A percentile compares a stretch with the other conserved stretches of the same genome.
Evolutionary conservation across 2,329 filamentous ascomycete genomes (phyloP).

Genomic region (Trichophyton rubrum): DNA sequence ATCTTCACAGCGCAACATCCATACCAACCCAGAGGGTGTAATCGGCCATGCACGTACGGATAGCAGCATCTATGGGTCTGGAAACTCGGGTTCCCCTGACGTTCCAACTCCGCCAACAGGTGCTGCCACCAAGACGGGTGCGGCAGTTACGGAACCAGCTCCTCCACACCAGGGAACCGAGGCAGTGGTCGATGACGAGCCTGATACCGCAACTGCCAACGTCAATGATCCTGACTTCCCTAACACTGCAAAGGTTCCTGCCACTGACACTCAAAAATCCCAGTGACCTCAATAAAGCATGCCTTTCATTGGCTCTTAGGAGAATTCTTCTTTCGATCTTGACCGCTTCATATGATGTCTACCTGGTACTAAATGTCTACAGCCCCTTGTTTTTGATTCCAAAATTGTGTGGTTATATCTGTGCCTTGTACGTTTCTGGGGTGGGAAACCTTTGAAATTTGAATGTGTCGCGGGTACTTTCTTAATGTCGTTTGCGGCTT

Average conservation of each 20-base stretch:
- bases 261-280: not conserved
- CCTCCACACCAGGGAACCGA: not conserved
- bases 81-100: not conserved
- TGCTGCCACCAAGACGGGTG: not conserved
- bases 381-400: not conserved
- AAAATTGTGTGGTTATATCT: not conserved
- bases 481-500: not conserved
- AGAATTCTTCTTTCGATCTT: not conserved
- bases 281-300: not conserved
- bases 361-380: not conserved
- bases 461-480: not conserved
- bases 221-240: not conserved
- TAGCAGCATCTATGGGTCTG: not conserved
- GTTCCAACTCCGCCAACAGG: not conserved
- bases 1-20: not conserved
- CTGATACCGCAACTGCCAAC: not conserved
- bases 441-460: not conserved
- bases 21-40: not conserved
- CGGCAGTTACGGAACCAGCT: not conserved
- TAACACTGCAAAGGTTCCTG: not conserved
- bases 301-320: not conserved
- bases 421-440: not conserved
- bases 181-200: not conserved
- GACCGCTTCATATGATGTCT: not conserved
- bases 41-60: not conserved